phyloP scores from a whole-genome alignment of 108 stramenopile species.

The Aurantiochytrium sp. region DNA sequence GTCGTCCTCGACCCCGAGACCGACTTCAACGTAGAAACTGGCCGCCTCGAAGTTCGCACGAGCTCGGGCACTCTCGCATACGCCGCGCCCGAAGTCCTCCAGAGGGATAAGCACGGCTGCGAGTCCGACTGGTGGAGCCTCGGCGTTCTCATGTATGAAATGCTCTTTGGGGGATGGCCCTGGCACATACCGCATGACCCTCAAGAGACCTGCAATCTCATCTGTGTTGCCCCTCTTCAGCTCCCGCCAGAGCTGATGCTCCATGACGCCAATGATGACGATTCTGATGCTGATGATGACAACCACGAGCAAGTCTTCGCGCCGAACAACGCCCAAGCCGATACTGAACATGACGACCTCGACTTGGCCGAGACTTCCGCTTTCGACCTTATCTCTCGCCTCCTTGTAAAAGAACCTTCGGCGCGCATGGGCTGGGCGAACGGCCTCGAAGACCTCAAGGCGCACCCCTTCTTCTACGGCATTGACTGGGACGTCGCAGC shows the following conservation, averaged over 20 bases:
- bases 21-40: neutral
- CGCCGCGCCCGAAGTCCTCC: constrained; percentile 76
- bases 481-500: constrained; percentile 78
- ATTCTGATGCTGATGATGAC: constrained; percentile 74
- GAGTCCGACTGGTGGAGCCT: constrained; percentile 95
- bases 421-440: constrained; percentile 67
- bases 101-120: constrained; percentile 83
- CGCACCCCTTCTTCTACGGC: constrained; percentile 74
- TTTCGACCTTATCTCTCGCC: neutral
- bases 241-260: constrained; percentile 34
- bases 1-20: neutral
- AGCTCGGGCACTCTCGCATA: constrained; percentile 60
- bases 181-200: neutral
- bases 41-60: constrained; percentile 21
- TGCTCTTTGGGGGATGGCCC: constrained; percentile 66
- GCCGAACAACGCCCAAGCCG: neutral
- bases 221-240: neutral
- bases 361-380: neutral
- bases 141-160: constrained; percentile 85
- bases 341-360: neutral
- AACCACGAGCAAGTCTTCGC: constrained; percentile 65
- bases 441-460: constrained; percentile 70
- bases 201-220: neutral
- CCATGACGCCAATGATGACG: constrained; percentile 61
- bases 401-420: constrained; percentile 80